These are phyloP conservation scores for Fusarium buharicum DNA, from an alignment of 2,329 filamentous ascomycete species.

Conservation along the genomic window DNA sequence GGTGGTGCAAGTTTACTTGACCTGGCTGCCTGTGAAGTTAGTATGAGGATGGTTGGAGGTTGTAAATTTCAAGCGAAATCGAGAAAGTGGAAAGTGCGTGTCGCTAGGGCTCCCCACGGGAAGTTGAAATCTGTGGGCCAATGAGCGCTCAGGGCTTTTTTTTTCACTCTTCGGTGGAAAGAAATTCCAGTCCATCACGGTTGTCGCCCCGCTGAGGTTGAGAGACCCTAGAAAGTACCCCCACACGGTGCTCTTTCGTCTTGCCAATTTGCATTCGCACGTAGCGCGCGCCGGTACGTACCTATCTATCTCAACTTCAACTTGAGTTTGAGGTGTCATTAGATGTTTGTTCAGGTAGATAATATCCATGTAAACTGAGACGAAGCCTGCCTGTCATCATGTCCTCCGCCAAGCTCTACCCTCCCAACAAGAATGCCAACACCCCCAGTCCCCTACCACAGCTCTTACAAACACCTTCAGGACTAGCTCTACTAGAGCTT, in stretches of 20 bases:
- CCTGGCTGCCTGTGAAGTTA: conserved; percentile 56
- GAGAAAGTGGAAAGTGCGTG: conserved; percentile 53
- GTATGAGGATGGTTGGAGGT: conserved; percentile 47
- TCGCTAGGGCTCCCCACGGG: conserved; percentile 53
- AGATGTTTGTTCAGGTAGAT: background rate
- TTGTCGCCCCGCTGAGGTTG: background rate
- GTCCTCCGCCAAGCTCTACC: conserved; percentile 56
- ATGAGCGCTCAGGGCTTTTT: conserved; percentile 42
- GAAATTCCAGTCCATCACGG: conserved; percentile 32
- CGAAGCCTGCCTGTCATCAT: conserved; percentile 35
- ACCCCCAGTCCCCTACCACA: conserved; percentile 72
- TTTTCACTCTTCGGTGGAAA: conserved; percentile 32
- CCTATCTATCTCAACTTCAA: background rate
- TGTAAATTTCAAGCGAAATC: conserved; percentile 52
- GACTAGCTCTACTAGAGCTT: conserved; percentile 89
- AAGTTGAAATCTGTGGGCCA: conserved; percentile 44
- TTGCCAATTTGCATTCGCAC: background rate
- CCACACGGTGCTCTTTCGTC: conserved; percentile 16
- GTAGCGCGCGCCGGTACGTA: conserved; percentile 14
- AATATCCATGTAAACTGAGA: background rate
- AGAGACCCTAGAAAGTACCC: conserved; percentile 10
- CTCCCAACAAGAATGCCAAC: conserved; percentile 46
- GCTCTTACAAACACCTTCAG: conserved; percentile 88
- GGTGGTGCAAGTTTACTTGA: conserved; percentile 57
- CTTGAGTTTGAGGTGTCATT: background rate